Evolutionary conservation across 2,329 filamentous ascomycete genomes (phyloP), one percentile per base, ranked within the genome.

Genomic region (Mycosphaerella sp.): DNA sequence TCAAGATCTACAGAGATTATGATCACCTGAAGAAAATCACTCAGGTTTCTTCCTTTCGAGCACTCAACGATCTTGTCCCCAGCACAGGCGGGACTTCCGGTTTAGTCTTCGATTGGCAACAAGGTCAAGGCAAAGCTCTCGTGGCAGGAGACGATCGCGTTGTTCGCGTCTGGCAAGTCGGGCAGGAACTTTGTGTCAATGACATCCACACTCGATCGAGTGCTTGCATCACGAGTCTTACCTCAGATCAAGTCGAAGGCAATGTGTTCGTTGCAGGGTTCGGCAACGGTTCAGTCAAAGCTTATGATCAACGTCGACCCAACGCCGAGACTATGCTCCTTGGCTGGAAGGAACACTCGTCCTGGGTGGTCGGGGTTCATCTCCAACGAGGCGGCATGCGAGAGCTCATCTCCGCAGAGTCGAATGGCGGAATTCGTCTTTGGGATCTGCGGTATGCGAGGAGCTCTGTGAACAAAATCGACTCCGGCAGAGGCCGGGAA

Each of bases 71-170:
- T 72, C 86, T 97, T 68, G 87, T 97, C 5, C 89, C 91, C 3
- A 95, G 89, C 70, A 95, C 92, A 65, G 64, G 64, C 36, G 86
- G 91, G 66, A 95, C 95, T 69, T 91, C 91, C 1, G 93, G 93
- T 21, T 86, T 98, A 73, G 92, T 97, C 26, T 95, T 97, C 68
- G 92, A 98, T 70, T 98, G 93, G 93, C 92, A 97, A 70, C 93
- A 98, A 73, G 91, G 95, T n/a, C 89, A 89, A 62, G 93, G 93
- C 6, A 88, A 89, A 57, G 85, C 95, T 6, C 79, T 98, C n/a
- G 93, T 97, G 32, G 93, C 93, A 9, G 93, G 93, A 43, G 93
- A 98, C 69, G 89, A 96, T 51, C 88, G 93, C 54, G 88, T 96
- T 34, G 96, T 98, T 63, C 82, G 91, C 36, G 89, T 97, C 34